These are phyloP conservation scores for Euphrasia arctica DNA, from an alignment of 305 asterid species.

Conservation along the genomic window DNA sequence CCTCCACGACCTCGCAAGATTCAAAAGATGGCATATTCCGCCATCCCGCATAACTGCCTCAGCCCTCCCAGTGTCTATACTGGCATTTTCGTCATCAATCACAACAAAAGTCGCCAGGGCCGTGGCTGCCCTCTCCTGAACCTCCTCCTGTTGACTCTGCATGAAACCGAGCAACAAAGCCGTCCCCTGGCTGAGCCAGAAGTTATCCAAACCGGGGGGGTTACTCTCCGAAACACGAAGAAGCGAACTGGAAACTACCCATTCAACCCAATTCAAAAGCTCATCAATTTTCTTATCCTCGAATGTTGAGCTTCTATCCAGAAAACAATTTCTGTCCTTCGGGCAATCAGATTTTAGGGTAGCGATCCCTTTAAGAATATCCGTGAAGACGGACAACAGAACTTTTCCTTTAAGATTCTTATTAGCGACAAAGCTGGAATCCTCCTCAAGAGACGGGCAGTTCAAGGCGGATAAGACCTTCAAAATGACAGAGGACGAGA, in stretches of 20 bases:
- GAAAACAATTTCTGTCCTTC: constrained; percentile 41
- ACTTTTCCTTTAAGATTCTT: constrained; percentile 57
- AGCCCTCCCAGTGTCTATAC: constrained; percentile 66
- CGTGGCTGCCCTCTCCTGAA: constrained; percentile 79
- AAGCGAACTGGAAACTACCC: constrained; percentile 68
- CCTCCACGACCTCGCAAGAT: constrained; percentile 62
- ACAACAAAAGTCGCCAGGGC: constrained; percentile 78
- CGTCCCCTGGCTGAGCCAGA: constrained; percentile 79
- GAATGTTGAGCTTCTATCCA: constrained; percentile 40
- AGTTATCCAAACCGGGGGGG: constrained; percentile 64
- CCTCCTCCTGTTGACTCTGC: constrained; percentile 68
- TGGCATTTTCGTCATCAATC: constrained; percentile 71
- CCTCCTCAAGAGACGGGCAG: constrained; percentile 58
- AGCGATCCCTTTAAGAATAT: constrained; percentile 57
- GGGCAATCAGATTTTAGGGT: constrained; percentile 45
- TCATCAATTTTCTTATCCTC: constrained; percentile 45
- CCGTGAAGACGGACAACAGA: constrained; percentile 51
- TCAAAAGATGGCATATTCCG: constrained; percentile 55
- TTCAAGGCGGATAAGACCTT: constrained; percentile 61
- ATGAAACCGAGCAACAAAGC: constrained; percentile 54
- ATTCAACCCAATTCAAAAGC: constrained; percentile 67
- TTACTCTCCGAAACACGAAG: constrained; percentile 73
- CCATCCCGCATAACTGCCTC: constrained; percentile 74
- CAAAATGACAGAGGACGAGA: constrained; percentile 52
- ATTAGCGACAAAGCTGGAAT: constrained; percentile 43